Base-by-base conservation (phyloP, 2,329 filamentous ascomycete genomes). In the Aspergillus pseudotamarii region DNA sequence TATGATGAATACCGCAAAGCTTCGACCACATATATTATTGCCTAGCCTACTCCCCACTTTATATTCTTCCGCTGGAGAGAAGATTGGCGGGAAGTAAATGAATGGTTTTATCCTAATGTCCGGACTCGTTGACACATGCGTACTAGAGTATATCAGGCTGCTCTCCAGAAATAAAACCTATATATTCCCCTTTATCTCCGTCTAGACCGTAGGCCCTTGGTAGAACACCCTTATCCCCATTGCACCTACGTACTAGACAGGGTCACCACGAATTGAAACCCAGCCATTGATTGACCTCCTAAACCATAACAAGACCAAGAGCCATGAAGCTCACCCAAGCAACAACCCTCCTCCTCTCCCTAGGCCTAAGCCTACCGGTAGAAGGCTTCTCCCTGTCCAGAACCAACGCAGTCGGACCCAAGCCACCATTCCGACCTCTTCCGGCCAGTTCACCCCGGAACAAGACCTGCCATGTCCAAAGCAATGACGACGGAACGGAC, bases 401-500 rank as follows among this genome's bases (percentile, higher is more conserved):
- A 54, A 71, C 66, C 43, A 63, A 72, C 2, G 68, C 67, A 12
- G 71, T 73, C 59, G 66, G 69, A 4, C 75, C 75, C 2, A 67
- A 74, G 10, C 66, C 64, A 11, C 69, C 75, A 12, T 76, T 76
- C 66, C 66, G 65, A 30, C 71, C 74, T 28, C 66, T 77, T 6
- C 74, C 75, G 12, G 26, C 63, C 8, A 75, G 69, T 28, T 56
- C 64, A 11, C 58, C 63, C 6, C 67, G 75, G 21, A 68, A 56
- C 32, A 74, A 68, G 50, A 72, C 71, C 34, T 77, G 75, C 59
- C 65, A 74, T 58, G 75, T 76, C 21, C 61, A 64, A 14, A 68
- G 59, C 54, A 55, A 74, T 45, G 75, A 71, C 6, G 56, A 75
- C 54, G 74, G 75, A 4, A 60, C 51, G 10, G 85, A 87, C 57